These are phyloP conservation scores for Hippophae tibetana DNA, from an alignment of 306 rosid species.

Conservation along the genomic window DNA sequence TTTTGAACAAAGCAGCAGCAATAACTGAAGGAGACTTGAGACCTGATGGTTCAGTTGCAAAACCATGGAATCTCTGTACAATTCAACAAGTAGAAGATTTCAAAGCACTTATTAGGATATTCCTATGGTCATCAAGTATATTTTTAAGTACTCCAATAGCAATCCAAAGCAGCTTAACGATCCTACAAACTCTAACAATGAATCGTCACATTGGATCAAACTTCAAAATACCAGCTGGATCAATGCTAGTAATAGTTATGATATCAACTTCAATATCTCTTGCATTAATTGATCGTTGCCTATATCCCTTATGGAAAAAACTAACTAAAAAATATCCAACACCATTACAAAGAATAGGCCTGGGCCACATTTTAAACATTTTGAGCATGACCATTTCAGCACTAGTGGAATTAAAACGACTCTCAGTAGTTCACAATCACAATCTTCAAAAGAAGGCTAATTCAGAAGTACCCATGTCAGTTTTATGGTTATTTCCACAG, in stretches of 20 bases:
- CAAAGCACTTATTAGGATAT: constrained; percentile 31
- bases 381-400: constrained; percentile 37
- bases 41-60: constrained; percentile 29
- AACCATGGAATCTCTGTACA: constrained; percentile 47
- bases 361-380: constrained; percentile 40
- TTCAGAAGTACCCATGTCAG: constrained; percentile 18
- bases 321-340: constrained; percentile 19
- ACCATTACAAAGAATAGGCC: constrained; percentile 43
- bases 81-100: constrained; percentile 51
- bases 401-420: constrained; percentile 58
- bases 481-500: constrained; percentile 54
- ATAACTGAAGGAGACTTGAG: constrained; percentile 37
- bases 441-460: neutral
- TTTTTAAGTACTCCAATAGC: constrained; percentile 39
- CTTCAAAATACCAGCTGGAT: constrained; percentile 42
- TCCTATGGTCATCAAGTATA: constrained; percentile 42
- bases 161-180: constrained; percentile 29
- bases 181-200: constrained; percentile 54
- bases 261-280: constrained; percentile 35
- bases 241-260: constrained; percentile 22
- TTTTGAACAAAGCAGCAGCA: constrained; percentile 42
- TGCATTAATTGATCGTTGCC: constrained; percentile 30
- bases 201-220: constrained; percentile 46
- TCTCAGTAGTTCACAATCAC: constrained; percentile 19
- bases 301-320: constrained; percentile 36